Conservation (phyloP, 2,329 filamentous ascomycete species). For the Fusarium tricinctum region DNA sequence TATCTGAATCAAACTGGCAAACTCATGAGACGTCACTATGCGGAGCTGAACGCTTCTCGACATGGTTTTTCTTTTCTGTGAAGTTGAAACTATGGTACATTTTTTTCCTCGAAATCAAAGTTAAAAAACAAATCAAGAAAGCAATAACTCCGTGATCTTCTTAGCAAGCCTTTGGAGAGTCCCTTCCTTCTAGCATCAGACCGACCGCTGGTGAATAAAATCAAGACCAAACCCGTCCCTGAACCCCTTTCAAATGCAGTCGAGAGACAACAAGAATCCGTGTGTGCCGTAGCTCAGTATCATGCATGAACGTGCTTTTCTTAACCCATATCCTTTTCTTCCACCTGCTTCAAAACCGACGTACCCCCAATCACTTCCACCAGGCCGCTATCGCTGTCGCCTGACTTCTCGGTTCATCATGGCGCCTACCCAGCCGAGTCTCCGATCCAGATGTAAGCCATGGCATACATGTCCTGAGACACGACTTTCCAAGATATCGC, state of each 20-base stretch:
- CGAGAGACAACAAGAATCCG: conserved; percentile 36
- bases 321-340: conserved; percentile 42
- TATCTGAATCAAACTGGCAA: not conserved
- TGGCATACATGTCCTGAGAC: conserved; percentile 17
- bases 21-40: not conserved
- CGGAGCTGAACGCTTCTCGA: conserved; percentile 21
- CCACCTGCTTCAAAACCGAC: conserved; percentile 11
- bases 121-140: not conserved
- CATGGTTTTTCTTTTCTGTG: conserved; percentile 43
- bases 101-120: conserved; percentile 17
- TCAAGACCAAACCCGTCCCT: conserved; percentile 40
- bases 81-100: conserved; percentile 47
- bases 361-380: not conserved
- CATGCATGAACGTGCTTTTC: conserved; percentile 47
- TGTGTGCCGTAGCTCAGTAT: conserved; percentile 41
- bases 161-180: conserved; percentile 38
- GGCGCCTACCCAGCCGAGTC: not conserved
- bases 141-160: conserved; percentile 20
- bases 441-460: conserved; percentile 9
- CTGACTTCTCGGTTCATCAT: not conserved
- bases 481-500: conserved; percentile 44
- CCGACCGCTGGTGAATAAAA: conserved; percentile 35
- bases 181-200: conserved; percentile 46
- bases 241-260: conserved; percentile 51
- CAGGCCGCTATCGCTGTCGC: not conserved